Conservation (phyloP, 371 early-diverging fungal genomes). For the Syncephalis plumigaleata region DNA sequence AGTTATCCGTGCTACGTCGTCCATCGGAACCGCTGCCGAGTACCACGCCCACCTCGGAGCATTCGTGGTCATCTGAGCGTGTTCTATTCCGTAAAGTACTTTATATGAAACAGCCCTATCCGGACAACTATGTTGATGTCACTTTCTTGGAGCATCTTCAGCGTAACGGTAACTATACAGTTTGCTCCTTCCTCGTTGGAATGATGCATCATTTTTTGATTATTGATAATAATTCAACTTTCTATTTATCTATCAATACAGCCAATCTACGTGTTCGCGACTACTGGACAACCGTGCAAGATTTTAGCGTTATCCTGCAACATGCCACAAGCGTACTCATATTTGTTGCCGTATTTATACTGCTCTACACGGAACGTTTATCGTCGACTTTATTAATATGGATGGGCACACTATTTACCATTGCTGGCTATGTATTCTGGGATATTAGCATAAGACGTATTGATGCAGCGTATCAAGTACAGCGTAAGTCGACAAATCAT, state of each 20-base stretch:
- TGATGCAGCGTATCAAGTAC: conserved; percentile 22
- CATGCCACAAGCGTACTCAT: conserved; percentile 67
- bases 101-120: conserved; percentile 77
- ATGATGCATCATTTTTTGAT: too few relatives aligned
- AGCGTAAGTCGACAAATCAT: conserved; percentile 19
- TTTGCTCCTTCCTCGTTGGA: too few relatives aligned
- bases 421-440: conserved; percentile 48
- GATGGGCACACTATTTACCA: conserved; percentile 32
- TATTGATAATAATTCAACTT: too few relatives aligned
- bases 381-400: conserved; percentile 38
- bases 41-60: not conserved
- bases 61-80: not conserved
- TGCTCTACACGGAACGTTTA: conserved; percentile 34
- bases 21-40: too few relatives aligned
- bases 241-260: conserved; percentile 8
- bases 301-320: conserved; percentile 63
- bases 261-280: conserved; percentile 55
- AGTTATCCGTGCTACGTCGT: too few relatives aligned
- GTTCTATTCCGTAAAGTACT: conserved; percentile 31
- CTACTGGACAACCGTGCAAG: conserved; percentile 49
- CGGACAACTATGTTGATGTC: conserved; percentile 85
- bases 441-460: conserved; percentile 29
- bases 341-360: conserved; percentile 74
- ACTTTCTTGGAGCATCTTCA: conserved; percentile 75
- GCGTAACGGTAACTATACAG: conserved; percentile 49